These are phyloP conservation scores for Kwoniella shandongensis DNA, from an alignment of 768 basidiomycete species.

Conservation along the genomic window DNA sequence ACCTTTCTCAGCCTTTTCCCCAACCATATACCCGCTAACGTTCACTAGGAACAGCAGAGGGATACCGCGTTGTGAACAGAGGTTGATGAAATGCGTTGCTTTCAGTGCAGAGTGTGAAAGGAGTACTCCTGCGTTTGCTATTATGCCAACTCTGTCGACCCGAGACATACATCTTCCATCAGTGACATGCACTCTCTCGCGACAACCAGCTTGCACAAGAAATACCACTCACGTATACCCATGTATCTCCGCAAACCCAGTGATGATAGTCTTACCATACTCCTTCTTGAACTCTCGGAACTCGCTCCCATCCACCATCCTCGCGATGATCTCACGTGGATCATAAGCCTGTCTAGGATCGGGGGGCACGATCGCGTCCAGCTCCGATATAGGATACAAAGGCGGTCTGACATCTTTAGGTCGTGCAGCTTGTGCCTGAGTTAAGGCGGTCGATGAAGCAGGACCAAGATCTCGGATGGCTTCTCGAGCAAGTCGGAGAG, in stretches of 20 bases:
- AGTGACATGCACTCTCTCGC: not conserved
- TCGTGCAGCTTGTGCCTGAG: not conserved
- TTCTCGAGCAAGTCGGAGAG: constrained; percentile 39
- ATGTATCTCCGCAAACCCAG: constrained; percentile 55
- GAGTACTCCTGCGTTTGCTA: constrained; percentile 91
- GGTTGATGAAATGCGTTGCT: constrained; percentile 90
- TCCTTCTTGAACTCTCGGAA: constrained; percentile 97
- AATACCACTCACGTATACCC: constrained; percentile 41
- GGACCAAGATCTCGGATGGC: constrained; percentile 40
- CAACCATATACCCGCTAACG: constrained; percentile 96
- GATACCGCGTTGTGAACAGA: constrained; percentile 86
- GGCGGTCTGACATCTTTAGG: constrained; percentile 55
- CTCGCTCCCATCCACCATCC: constrained; percentile 83
- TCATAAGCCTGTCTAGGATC: constrained; percentile 86
- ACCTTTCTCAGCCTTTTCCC: constrained; percentile 88
- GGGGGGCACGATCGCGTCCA: constrained; percentile 88
- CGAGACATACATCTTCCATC: not conserved
- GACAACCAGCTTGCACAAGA: not conserved
- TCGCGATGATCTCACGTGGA: constrained; percentile 89
- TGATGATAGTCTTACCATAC: constrained; percentile 85
- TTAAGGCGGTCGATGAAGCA: constrained; percentile 7
- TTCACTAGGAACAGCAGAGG: constrained; percentile 92
- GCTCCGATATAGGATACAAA: constrained; percentile 72
- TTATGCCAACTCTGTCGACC: constrained; percentile 67
- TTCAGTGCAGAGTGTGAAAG: constrained; percentile 92